phyloP scores from a whole-genome alignment of 371 early-diverging fungal genomes.

The Mortierella sp. region DNA sequence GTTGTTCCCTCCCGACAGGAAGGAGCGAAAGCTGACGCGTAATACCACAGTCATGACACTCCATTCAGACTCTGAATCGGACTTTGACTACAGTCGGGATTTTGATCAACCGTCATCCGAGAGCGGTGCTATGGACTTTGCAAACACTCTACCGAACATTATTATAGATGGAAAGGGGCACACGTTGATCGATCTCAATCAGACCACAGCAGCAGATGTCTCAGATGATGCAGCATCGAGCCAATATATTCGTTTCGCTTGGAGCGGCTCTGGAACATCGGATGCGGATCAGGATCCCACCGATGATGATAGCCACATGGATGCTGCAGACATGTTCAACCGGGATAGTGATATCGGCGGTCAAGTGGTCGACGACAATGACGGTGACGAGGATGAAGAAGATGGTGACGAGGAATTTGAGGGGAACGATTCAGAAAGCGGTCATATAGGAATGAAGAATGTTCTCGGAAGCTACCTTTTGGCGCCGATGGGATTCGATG shows the following conservation, averaged over 20 bases:
- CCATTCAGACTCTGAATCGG: constrained; percentile 45
- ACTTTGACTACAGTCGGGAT: constrained; percentile 13
- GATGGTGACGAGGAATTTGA: constrained; percentile 1
- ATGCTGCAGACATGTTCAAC: constrained; percentile 8
- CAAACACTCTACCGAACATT: constrained; percentile 8
- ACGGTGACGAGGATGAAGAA: constrained; percentile 1
- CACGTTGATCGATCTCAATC: background rate
- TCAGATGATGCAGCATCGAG: background rate
- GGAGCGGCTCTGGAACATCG: constrained; percentile 8
- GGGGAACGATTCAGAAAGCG: background rate
- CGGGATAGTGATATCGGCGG: constrained; percentile 8
- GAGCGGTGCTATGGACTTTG: constrained; percentile 8
- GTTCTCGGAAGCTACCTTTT: constrained; percentile 37
- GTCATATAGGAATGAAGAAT: constrained; percentile 1
- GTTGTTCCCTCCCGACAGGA: background rate
- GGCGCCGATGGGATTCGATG: constrained; percentile 54
- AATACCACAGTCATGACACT: constrained; percentile 49
- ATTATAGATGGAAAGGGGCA: background rate
- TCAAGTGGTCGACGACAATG: constrained; percentile 2
- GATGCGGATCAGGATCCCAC: constrained; percentile 21
- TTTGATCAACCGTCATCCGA: constrained; percentile 3
- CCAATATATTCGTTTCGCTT: constrained; percentile 4
- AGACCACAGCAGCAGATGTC: no score
- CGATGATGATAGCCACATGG: constrained; percentile 7
- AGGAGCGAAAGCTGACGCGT: constrained; percentile 15